Conservation (phyloP, 495 filamentous ascomycete species). For the Podospora conica region DNA sequence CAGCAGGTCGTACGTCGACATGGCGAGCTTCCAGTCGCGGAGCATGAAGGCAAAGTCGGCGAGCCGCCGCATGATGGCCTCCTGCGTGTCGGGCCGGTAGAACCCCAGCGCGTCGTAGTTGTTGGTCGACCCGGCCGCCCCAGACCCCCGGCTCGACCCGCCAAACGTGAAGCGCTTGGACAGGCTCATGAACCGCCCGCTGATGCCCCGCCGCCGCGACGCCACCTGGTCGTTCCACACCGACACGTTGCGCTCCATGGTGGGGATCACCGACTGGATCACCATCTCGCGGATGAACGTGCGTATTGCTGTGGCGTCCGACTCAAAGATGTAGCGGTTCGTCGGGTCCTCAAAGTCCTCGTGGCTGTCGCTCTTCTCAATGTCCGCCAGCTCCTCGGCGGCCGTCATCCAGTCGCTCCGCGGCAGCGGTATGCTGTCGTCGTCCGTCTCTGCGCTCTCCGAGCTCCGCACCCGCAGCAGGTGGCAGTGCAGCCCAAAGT, state of each 20-base stretch:
- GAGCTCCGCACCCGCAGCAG: constrained; percentile 76
- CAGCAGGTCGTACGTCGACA: constrained; percentile 83
- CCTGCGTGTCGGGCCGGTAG: constrained; percentile 75
- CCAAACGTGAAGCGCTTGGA: constrained; percentile 84
- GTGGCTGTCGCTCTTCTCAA: constrained; percentile 50
- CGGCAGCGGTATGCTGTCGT: constrained; percentile 79
- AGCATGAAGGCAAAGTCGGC: constrained; percentile 96
- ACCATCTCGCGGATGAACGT: constrained; percentile 89
- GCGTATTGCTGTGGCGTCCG: constrained; percentile 78
- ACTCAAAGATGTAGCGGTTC: constrained; percentile 74
- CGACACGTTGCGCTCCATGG: constrained; percentile 85
- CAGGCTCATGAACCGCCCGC: constrained; percentile 84
- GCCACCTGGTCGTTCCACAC: constrained; percentile 97
- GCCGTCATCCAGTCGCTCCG: constrained; percentile 84
- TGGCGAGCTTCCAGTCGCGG: constrained; percentile 87
- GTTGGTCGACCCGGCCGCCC: constrained; percentile 33
- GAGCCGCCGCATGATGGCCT: constrained; percentile 87
- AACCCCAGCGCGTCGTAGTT: constrained; percentile 82
- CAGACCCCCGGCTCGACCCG: constrained; percentile 40
- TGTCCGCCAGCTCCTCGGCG: constrained; percentile 70
- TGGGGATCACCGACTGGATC: constrained; percentile 83
- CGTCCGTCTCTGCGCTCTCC: constrained; percentile 82
- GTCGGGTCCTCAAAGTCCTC: constrained; percentile 65
- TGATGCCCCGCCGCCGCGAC: constrained; percentile 78
- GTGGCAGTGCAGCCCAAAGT: constrained; percentile 94